Evolutionary conservation across 2,329 filamentous ascomycete species (phyloP).

Genomic region (Talaromyces atroroseus): DNA sequence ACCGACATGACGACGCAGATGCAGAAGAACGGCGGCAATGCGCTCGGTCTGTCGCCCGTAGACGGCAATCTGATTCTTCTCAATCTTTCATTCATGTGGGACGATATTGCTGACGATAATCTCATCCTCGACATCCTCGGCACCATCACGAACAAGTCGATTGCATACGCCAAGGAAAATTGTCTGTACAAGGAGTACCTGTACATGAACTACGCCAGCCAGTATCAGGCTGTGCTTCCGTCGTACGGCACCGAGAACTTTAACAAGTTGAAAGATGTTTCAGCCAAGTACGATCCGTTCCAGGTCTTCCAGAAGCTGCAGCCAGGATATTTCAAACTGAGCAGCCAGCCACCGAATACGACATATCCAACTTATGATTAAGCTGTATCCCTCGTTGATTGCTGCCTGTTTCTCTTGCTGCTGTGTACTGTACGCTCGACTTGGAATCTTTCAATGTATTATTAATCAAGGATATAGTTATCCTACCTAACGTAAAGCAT

Average conservation of each 20-base stretch:
- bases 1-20: slow-evolving; percentile 25
- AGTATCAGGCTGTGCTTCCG: slow-evolving; percentile 38
- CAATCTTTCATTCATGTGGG: slow-evolving; percentile 28
- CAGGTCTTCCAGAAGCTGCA: slow-evolving; percentile 36
- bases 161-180: slow-evolving; percentile 24
- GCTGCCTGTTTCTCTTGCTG: background rate
- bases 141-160: slow-evolving; percentile 24
- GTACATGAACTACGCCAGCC: slow-evolving; percentile 47
- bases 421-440: too few relatives aligned
- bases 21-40: slow-evolving; percentile 30
- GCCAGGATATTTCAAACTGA: slow-evolving; percentile 41
- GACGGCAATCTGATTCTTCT: slow-evolving; percentile 24
- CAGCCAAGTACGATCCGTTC: slow-evolving; percentile 35
- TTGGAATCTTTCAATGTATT: too few relatives aligned
- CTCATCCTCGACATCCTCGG: slow-evolving; percentile 22
- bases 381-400: too few relatives aligned
- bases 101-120: slow-evolving; percentile 27
- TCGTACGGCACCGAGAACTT: slow-evolving; percentile 39
- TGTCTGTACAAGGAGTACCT: slow-evolving; percentile 30
- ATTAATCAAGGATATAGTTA: too few relatives aligned
- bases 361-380: slow-evolving; percentile 12
- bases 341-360: slow-evolving; percentile 10
- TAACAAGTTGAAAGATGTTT: slow-evolving; percentile 26
- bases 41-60: slow-evolving; percentile 27
- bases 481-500: too few relatives aligned